Percentiles rank a stretch among this genome's conserved stretches.
Evolutionary conservation across 2,329 filamentous ascomycete species (phyloP).

Genomic region (Trichoderma atrobrunneum): DNA sequence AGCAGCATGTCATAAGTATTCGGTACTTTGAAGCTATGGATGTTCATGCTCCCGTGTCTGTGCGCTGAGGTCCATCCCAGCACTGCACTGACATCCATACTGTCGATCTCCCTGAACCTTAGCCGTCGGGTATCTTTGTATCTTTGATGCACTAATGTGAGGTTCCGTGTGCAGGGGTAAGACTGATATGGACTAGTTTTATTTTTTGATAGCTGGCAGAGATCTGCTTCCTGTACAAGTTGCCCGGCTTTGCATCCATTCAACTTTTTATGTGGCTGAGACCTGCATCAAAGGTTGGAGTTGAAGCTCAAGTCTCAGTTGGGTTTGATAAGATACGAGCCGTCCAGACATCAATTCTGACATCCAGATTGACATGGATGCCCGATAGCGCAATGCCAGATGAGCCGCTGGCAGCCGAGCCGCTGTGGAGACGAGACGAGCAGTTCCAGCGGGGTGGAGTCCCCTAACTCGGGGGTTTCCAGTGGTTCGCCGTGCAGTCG

Average conservation of each 20-base stretch:
- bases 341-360: background rate
- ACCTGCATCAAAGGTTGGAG: background rate
- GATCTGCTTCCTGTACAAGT: background rate
- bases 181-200: no score
- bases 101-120: background rate
- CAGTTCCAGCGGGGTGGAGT: background rate
- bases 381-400: background rate
- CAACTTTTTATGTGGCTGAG: background rate
- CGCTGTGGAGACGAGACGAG: background rate
- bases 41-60: background rate
- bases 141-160: background rate
- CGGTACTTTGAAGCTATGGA: background rate
- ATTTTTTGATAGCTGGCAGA: background rate
- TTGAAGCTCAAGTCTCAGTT: background rate
- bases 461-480: background rate
- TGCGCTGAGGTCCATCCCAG: background rate
- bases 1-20: background rate
- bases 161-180: background rate
- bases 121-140: background rate
- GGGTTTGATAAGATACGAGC: background rate
- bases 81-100: background rate
- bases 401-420: conserved; percentile 20
- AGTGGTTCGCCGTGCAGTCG: background rate
- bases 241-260: no score
- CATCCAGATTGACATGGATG: no score